Evolutionary conservation across 2,329 filamentous ascomycete genomes (phyloP), one percentile per base, ranked within the genome.

Genomic region (Fusarium penzigii): DNA sequence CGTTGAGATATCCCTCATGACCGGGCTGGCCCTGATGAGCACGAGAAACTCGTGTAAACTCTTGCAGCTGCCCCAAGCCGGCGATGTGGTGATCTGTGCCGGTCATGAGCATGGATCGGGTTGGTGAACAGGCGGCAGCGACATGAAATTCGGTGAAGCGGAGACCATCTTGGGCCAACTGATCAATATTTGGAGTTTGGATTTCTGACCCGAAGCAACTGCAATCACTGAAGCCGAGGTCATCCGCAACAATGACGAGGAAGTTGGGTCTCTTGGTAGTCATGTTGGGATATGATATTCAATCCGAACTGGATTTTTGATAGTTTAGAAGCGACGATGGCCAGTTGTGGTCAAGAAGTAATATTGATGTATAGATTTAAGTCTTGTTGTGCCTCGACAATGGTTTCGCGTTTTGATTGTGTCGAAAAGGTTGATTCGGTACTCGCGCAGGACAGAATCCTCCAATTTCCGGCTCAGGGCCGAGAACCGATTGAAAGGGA

Each of bases 121-220:
- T 83, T 2, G 84, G 84, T 47, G 82, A 85, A 64, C 82, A 86
- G 45, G 83, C 82, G 4, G 83, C 80, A 0, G 84, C 83, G 2
- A 82, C 79, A 61, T 86, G 83, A 67, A 85, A 86, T 59, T 85
- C 81, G 0, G 82, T 85, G 60, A 85, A 83, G 4, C 82, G 78
- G 17, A 86, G 68, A 20, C 83, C 78, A 42, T 65, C 61, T 17
- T 74, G 70, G 6, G 78, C 75, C 5, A 82, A 66, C 25, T 77
- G 78, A 68, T 85, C 80, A 38, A 86, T 73, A 60, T 83, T 80
- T 1, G 83, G 83, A 0, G 83, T 86, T 34, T 75, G 75, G 61
- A 85, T 85, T 67, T 85, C 82, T 56, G 79, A 76, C 42, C 83
- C 82, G 59, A 84, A 85, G 61, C 78, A 80, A n/a, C n/a, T 47